These are phyloP conservation scores for Adansonia digitata DNA, from an alignment of 345 rosid species.

Conservation along the genomic window DNA sequence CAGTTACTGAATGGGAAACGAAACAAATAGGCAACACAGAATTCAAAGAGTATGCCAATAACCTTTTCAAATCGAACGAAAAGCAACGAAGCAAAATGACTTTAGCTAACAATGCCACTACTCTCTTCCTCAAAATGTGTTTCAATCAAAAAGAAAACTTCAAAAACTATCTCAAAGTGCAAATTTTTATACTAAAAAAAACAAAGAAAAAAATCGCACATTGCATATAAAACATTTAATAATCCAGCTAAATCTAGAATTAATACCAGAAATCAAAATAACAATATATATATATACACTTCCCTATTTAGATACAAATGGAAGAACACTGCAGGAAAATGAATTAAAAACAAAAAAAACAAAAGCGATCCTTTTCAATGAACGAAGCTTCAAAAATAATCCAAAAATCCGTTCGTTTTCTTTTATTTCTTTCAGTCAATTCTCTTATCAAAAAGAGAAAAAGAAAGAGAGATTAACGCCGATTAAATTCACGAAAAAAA, in stretches of 20 bases:
- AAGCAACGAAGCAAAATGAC: not conserved
- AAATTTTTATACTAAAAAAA: not conserved
- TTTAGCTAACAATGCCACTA: not conserved
- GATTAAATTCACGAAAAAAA: constrained; percentile 1
- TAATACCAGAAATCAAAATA: not conserved
- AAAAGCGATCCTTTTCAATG: too few species aligned
- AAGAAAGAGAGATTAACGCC: constrained; percentile 4
- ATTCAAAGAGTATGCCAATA: not conserved
- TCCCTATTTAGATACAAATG: not conserved
- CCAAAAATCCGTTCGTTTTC: not conserved
- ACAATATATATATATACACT: not conserved
- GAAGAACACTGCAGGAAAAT: not conserved
- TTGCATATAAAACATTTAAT: not conserved
- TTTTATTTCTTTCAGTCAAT: not conserved
- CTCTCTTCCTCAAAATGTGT: not conserved
- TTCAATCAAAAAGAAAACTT: not conserved
- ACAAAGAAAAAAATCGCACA: not conserved
- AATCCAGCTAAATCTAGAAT: not conserved
- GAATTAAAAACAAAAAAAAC: not conserved
- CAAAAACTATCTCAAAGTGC: not conserved
- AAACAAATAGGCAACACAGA: not conserved
- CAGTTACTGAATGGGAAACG: constrained; percentile 10
- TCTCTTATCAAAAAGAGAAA: not conserved
- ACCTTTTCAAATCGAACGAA: not conserved
- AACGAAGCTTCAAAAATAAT: not conserved